Evolutionary conservation across 768 basidiomycete species (phyloP).

Genomic region (Suillus weaverae): DNA sequence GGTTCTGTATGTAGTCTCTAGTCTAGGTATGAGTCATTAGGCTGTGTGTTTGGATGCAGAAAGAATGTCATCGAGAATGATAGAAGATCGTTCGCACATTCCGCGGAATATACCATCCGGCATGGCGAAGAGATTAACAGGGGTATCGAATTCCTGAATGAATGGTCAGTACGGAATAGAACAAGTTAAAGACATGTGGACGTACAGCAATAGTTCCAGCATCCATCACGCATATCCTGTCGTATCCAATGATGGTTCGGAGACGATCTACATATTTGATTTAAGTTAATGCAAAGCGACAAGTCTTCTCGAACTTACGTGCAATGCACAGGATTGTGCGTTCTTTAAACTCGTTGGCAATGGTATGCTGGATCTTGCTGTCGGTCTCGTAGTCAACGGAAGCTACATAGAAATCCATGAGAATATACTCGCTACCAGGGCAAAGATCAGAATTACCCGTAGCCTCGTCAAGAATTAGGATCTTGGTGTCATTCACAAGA

Average conservation of each 20-base stretch:
- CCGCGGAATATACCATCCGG: conserved; percentile 71
- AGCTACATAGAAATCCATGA: conserved; percentile 38
- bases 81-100: conserved; percentile 85
- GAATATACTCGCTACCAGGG: neutral
- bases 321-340: conserved; percentile 87
- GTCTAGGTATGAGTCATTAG: neutral
- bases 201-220: conserved; percentile 72
- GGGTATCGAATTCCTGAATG: conserved; percentile 77
- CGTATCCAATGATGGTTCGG: conserved; percentile 84
- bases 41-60: conserved; percentile 28
- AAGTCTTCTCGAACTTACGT: conserved; percentile 46
- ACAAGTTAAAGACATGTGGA: conserved; percentile 12
- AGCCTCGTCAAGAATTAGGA: conserved; percentile 65
- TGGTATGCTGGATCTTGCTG: conserved; percentile 88
- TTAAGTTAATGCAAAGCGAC: neutral
- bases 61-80: conserved; percentile 68
- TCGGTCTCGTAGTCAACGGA: conserved; percentile 91
- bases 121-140: conserved; percentile 57
- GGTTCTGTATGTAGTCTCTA: neutral
- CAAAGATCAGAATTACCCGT: conserved; percentile 41
- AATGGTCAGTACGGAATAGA: neutral
- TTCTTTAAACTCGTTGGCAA: conserved; percentile 78
- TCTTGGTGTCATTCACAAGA: conserved; percentile 79
- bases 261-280: conserved; percentile 59
- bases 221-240: conserved; percentile 86